These are phyloP conservation scores for Pseudoperonospora humuli DNA, from an alignment of 352 stramenopile species.

Conservation along the genomic window DNA sequence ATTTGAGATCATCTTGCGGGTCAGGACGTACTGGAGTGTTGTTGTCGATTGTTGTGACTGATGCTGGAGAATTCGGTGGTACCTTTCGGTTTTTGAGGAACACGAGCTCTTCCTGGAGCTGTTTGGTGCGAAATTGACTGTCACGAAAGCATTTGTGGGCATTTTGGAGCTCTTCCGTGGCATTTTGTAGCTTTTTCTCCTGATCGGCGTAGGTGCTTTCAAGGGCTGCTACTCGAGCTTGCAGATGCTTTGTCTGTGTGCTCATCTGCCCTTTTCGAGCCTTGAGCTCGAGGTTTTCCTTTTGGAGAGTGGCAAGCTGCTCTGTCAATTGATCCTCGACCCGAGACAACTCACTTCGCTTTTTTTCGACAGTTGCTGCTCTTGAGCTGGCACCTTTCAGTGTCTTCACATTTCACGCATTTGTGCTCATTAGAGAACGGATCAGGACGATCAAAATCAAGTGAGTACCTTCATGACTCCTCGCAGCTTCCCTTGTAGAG, in stretches of 20 bases:
- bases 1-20: not conserved
- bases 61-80: not conserved
- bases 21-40: too few relatives aligned
- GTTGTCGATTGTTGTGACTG: too few relatives aligned
- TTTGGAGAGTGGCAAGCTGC: constrained; percentile 36
- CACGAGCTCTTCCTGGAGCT: constrained; percentile 62
- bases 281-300: constrained; percentile 53
- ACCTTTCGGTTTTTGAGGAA: constrained; percentile 51
- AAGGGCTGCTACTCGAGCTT: constrained; percentile 30
- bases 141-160: constrained; percentile 45
- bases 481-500: constrained; percentile 22
- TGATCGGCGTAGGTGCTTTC: constrained; percentile 24
- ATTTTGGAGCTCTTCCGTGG: constrained; percentile 33
- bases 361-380: too few relatives aligned
- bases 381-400: constrained; percentile 33
- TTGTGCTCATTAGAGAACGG: too few relatives aligned
- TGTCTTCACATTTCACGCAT: too few relatives aligned
- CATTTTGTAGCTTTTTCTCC: constrained; percentile 37
- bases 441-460: too few relatives aligned
- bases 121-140: constrained; percentile 51
- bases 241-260: constrained; percentile 42
- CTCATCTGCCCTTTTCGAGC: constrained; percentile 28
- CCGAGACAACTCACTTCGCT: constrained; percentile 21
- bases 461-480: too few relatives aligned
- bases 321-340: constrained; percentile 32